Evolutionary conservation across 2,329 filamentous ascomycete genomes (phyloP).

Genomic region (Fusarium oxysporum): DNA sequence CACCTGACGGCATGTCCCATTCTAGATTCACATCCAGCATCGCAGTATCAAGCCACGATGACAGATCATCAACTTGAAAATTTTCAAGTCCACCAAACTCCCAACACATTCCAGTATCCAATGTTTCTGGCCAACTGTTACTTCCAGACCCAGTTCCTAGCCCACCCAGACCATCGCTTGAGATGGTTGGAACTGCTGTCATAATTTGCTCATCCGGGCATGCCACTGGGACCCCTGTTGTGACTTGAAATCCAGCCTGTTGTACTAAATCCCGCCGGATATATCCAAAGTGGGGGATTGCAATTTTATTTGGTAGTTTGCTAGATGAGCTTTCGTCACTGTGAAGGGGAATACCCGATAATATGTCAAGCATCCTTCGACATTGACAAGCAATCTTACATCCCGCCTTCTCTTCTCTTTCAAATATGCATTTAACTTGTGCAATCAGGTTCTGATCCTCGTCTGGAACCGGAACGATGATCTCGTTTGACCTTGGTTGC

Average conservation of each 20-base stretch:
- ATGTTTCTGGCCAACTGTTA: rapidly evolving
- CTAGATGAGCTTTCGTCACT: neutral
- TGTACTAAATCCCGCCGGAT: neutral
- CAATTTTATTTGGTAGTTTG: neutral
- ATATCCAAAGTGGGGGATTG: neutral
- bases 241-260: neutral
- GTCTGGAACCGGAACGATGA: neutral
- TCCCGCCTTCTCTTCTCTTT: neutral
- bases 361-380: neutral
- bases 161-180: too few species aligned
- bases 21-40: neutral
- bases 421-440: neutral
- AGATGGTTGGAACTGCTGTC: rapidly evolving
- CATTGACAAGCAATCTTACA: neutral
- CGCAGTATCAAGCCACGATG: neutral
- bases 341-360: rapidly evolving
- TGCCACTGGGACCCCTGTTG: rapidly evolving
- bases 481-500: neutral
- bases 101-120: neutral
- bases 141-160: rapidly evolving
- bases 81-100: neutral
- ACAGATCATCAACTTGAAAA: neutral
- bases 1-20: neutral
- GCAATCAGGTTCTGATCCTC: neutral
- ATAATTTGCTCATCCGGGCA: rapidly evolving